Evolutionary conservation across 1,284 basidiomycete genomes (phyloP), one percentile per base, ranked within the genome.

Genomic region (Cutaneotrichosporon mucoides): DNA sequence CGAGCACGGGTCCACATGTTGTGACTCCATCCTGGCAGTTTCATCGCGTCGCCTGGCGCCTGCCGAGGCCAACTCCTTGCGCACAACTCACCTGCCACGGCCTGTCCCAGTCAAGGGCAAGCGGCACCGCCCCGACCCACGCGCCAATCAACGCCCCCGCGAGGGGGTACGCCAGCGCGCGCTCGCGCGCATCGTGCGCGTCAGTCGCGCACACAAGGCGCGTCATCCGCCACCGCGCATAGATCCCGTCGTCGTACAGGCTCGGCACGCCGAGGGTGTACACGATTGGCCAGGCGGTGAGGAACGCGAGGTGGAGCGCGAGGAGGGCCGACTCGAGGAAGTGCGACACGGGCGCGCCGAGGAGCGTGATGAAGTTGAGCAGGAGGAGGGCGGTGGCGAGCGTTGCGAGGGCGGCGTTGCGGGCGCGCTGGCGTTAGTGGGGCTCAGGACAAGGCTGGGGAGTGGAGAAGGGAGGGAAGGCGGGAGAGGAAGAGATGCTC

Each of bases 101-200:
- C 52, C 91, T 82, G 73, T 93, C 92, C 93, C 93, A 97, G 76
- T 97, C 93, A 7, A 97, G 84, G 0, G 90, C 88, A 56, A 92
- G 86, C 0, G 90, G 89, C 45, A 92, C 81, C 3, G 84, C 85
- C 13, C 91, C 91, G 6, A 84, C 48, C 92, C 91, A 95, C 43
- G 84, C 82, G 6, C 92, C 92, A 11, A 87, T 33, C 16, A 88
- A 66, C 2, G 88, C 80, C n/a, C 90, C 90, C 15, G 87, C 68
- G 4, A 84, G 82, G 9, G 93, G 89, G 67, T 88, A 91, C n/a
- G 91, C 83, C 24, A 94, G 73, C 0, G 86, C 84, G 54, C 87
- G 81, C 76, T 96, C 93, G 37, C 88, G 70, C 1, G 86, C 80
- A 16, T 83, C 85, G 61, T 83, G 82, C 5, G 84, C 80, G 91